Evolutionary conservation across 2,329 filamentous ascomycete species (phyloP), one percentile per base, ranked within the genome.

Genomic region (Geosmithia morbida): DNA sequence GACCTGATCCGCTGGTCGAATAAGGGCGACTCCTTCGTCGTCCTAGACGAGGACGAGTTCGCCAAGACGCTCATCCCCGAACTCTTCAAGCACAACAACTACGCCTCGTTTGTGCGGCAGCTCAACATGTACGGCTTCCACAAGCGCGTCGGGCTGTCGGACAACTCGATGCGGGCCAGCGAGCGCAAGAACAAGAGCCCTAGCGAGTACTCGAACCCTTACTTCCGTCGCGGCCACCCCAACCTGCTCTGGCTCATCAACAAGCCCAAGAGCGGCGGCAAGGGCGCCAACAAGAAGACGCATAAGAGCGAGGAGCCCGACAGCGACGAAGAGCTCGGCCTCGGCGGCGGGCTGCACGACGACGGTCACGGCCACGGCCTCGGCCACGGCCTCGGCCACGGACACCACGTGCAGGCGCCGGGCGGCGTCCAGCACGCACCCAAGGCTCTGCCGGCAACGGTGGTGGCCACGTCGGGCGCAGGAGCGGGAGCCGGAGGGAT

Each of bases 51-150:
- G 65, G 92, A 98, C 59, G 90, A 95, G 66, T 98, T 98, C 60
- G 96, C 92, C 18, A 97, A 96, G 66, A 87, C 86, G 39, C 83
- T 98, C 55, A 85, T 98, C 20, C 92, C 92, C 1, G 94, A 97
- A 64, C 81, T 97, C 52, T 98, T 98, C 75, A 98, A 98, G 66
- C 92, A 98, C 68, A 95, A 90, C 74, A 96, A 96, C 63, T 96
- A 96, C 65, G 89, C 89, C 44, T 95, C 89, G 53, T 96, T 96
- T 61, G 89, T 96, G 48, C 83, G 89, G 37, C 89, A 96, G 61
- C 74, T 96, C 52, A 95, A 96, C 65, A 96, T 96, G 72, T 96
- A 95, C 63, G 89, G 94, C 51, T 98, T 98, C 58, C 92, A 98
- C 72, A 98, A 98, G 70, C 83, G 86, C 41, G 86, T 92, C 3